Conservation (phyloP, 257 asterid species). For the Nicotiana attenuata region DNA sequence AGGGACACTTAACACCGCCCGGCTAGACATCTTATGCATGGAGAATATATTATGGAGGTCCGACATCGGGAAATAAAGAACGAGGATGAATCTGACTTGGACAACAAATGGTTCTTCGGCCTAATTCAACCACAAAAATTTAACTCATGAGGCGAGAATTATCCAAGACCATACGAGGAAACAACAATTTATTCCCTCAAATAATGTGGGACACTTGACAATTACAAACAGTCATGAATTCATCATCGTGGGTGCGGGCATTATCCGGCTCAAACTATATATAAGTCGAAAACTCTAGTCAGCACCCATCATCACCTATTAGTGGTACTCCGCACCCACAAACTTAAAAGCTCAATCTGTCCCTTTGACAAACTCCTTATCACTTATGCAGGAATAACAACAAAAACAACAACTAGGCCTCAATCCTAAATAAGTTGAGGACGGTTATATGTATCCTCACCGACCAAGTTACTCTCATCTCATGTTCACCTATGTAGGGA, state of each 20-base stretch:
- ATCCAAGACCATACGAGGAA: not conserved
- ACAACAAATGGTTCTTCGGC: not conserved
- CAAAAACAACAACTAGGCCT: no score
- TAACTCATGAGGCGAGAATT: not conserved
- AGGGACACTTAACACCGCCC: not conserved
- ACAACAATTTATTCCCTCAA: not conserved
- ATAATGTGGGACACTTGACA: not conserved
- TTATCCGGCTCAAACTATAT: not conserved
- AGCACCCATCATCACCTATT: not conserved
- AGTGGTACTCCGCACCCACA: not conserved
- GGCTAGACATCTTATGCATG: not conserved
- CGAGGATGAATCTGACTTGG: not conserved
- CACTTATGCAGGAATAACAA: not conserved
- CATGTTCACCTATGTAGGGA: no score
- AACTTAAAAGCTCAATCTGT: not conserved
- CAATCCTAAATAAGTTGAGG: no score
- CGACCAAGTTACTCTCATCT: no score
- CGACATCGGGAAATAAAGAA: not conserved
- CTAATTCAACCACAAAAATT: not conserved
- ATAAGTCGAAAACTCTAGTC: not conserved
- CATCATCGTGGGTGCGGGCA: not conserved
- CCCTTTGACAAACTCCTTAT: not conserved
- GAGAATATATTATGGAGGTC: not conserved
- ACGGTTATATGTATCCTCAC: no score
- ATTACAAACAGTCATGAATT: not conserved